Evolutionary conservation across 2,329 filamentous ascomycete species (phyloP).

Genomic region (Fusarium udum): DNA sequence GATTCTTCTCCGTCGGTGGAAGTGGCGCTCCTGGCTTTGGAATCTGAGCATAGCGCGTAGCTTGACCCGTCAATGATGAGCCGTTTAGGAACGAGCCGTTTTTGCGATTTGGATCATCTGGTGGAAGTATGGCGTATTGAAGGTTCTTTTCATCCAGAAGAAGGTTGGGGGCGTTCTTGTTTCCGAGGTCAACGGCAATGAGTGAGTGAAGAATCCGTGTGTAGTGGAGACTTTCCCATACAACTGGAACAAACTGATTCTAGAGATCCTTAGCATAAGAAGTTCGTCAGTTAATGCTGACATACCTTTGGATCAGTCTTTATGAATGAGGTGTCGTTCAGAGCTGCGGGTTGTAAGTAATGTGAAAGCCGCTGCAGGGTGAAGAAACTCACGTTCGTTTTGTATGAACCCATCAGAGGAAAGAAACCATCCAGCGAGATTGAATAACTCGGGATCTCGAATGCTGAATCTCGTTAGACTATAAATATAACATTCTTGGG

Average conservation of each 20-base stretch:
- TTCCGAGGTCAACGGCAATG: conserved; percentile 15
- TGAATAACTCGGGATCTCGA: neutral
- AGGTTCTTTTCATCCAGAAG: conserved; percentile 3
- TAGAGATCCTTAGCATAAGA: fast-evolving
- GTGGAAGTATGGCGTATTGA: conserved; percentile 13
- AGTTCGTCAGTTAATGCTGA: fast-evolving
- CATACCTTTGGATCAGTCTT: neutral
- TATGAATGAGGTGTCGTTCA: neutral
- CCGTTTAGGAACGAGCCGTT: neutral
- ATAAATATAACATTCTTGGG: fast-evolving
- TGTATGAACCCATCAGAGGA: neutral
- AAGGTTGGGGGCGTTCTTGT: neutral
- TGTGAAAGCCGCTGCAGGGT: too few species aligned
- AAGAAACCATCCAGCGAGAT: conserved; percentile 4
- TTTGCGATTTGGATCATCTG: conserved; percentile 16
- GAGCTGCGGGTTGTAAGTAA: neutral
- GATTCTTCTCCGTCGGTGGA: neutral
- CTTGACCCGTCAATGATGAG: neutral
- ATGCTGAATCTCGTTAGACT: neutral
- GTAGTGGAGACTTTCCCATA: conserved; percentile 13
- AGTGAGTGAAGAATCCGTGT: conserved; percentile 18
- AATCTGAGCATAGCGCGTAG: conserved; percentile 1
- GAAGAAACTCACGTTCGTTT: neutral
- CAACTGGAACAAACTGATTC: neutral
- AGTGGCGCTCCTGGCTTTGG: neutral